phyloP scores from a whole-genome alignment of 495 filamentous ascomycete genomes.

The Xylaria bambusicola region DNA sequence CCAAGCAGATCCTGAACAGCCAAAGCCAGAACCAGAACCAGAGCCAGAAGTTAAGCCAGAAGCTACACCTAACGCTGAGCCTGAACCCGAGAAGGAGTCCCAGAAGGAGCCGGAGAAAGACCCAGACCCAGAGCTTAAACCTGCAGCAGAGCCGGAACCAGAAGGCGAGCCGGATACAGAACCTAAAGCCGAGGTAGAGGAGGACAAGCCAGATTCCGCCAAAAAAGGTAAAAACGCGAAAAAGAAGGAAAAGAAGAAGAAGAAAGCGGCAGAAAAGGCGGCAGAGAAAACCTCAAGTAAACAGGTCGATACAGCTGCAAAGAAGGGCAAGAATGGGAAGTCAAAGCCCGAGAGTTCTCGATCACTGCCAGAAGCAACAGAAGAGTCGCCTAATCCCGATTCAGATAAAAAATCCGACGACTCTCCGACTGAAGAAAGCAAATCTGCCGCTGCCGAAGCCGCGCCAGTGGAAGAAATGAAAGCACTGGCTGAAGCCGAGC shows the following conservation, averaged over 20 bases:
- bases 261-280: conserved; percentile 27
- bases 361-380: conserved; percentile 15
- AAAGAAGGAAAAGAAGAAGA: conserved; percentile 22
- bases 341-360: conserved; percentile 25
- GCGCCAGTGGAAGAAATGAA: conserved; percentile 25
- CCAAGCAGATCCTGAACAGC: conserved; percentile 4
- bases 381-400: conserved; percentile 21
- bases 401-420: conserved; percentile 24
- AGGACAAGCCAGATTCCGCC: background rate
- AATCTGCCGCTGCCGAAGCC: conserved; percentile 6
- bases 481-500: conserved; percentile 20
- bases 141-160: background rate
- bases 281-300: conserved; percentile 14
- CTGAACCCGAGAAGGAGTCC: background rate
- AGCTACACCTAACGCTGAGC: background rate
- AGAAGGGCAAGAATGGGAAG: conserved; percentile 35
- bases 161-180: background rate
- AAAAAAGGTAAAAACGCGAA: background rate
- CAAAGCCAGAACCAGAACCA: conserved; percentile 1
- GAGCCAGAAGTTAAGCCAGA: background rate
- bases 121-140: background rate
- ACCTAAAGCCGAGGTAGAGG: background rate
- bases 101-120: background rate
- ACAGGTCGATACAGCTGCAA: conserved; percentile 26
- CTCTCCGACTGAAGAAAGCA: conserved; percentile 2